These are phyloP conservation scores for Blastomyces gilchristii DNA, from an alignment of 2,329 filamentous ascomycete genomes.

Conservation along the genomic window DNA sequence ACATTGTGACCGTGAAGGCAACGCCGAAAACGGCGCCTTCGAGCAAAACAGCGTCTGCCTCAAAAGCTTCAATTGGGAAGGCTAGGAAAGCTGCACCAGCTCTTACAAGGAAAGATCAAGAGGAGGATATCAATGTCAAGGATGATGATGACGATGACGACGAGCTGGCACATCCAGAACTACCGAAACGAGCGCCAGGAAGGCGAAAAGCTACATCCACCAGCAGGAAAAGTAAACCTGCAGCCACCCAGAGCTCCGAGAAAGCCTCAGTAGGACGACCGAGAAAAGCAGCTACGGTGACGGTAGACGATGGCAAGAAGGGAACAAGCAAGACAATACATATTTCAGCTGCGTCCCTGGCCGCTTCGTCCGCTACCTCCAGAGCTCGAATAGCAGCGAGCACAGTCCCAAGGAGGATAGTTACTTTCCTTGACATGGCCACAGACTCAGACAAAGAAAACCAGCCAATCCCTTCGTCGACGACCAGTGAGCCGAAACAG, in stretches of 20 bases:
- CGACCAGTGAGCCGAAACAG: constrained; percentile 18
- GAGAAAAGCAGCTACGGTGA: constrained; percentile 9
- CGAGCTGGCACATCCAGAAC: constrained; percentile 21
- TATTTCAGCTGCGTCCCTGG: constrained; percentile 7
- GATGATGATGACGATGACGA: constrained; percentile 19
- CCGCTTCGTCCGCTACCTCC: constrained; percentile 8
- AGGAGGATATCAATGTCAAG: constrained; percentile 5
- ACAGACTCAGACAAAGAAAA: constrained; percentile 36
- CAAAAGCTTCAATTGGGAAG: not conserved
- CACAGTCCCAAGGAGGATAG: constrained; percentile 31
- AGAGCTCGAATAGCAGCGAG: constrained; percentile 17
- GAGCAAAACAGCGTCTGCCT: not conserved
- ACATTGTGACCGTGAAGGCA: constrained; percentile 13
- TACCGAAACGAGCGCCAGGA: constrained; percentile 14
- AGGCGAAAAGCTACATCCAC: constrained; percentile 8
- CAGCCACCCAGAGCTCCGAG: constrained; percentile 6
- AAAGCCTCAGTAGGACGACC: constrained; percentile 13
- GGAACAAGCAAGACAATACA: constrained; percentile 9
- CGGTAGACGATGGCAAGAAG: constrained; percentile 13
- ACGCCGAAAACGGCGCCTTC: not conserved
- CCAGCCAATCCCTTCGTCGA: constrained; percentile 22
- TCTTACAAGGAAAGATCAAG: not conserved
- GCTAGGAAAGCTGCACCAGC: not conserved
- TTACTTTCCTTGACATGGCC: constrained; percentile 37
- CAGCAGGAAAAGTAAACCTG: constrained; percentile 12